A percentile compares a stretch with the other conserved stretches of the same genome.
Evolutionary conservation across 768 basidiomycete species (phyloP).

Genomic region (Exidia glandulosa): DNA sequence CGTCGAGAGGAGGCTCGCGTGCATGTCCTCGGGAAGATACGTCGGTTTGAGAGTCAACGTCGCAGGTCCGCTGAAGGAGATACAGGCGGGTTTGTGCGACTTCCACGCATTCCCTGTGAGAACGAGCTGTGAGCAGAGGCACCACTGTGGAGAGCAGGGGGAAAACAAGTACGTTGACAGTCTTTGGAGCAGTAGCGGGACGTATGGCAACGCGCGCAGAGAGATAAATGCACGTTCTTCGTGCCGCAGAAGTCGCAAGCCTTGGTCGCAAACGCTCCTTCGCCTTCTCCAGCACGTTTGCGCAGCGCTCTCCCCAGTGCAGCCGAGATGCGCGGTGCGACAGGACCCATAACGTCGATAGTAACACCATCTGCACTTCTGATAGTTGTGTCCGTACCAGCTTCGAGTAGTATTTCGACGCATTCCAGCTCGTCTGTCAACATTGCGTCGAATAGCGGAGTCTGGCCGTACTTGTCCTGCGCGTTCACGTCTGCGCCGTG

Average conservation of each 20-base stretch:
- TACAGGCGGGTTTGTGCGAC: constrained; percentile 35
- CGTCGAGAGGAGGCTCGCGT: not conserved
- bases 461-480: constrained; percentile 37
- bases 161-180: too few species aligned
- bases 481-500: constrained; percentile 38
- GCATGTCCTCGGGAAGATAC: not conserved
- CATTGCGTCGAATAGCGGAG: constrained; percentile 3
- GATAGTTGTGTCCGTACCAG: constrained; percentile 33
- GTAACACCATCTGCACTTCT: constrained; percentile 28
- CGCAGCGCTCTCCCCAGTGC: too few species aligned
- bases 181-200: too few species aligned
- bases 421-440: constrained; percentile 12
- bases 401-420: constrained; percentile 38
- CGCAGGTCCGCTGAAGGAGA: constrained; percentile 25
- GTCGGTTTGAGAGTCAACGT: not conserved
- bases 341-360: too few species aligned
- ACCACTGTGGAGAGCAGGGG: too few species aligned
- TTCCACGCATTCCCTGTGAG: constrained; percentile 41
- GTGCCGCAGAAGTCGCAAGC: too few species aligned
- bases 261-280: too few species aligned
- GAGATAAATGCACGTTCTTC: too few species aligned
- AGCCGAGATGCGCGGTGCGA: too few species aligned
- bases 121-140: too few species aligned
- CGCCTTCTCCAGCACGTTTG: too few species aligned
- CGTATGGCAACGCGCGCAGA: too few species aligned